These are phyloP conservation scores for Rubus parviflorus DNA, from an alignment of 306 rosid genomes.

Conservation along the genomic window DNA sequence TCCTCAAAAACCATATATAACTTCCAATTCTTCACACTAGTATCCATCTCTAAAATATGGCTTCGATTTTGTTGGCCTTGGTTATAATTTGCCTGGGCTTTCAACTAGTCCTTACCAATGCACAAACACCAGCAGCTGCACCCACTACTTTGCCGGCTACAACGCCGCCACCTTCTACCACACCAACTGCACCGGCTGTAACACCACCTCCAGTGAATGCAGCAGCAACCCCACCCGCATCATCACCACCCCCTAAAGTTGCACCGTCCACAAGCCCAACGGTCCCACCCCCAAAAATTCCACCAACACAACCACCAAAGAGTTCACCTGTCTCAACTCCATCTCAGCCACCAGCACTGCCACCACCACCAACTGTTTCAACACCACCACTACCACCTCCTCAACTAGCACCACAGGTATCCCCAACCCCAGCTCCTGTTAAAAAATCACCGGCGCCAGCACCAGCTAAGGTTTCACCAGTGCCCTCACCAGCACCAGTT, in stretches of 20 bases:
- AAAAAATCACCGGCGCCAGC: constrained; percentile 54
- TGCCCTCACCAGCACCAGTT: constrained; percentile 37
- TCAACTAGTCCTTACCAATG: constrained; percentile 25
- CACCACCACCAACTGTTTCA: constrained; percentile 27
- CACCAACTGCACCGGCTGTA: constrained; percentile 37
- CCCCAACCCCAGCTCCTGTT: constrained; percentile 69
- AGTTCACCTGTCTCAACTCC: constrained; percentile 56
- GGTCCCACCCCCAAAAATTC: constrained; percentile 45
- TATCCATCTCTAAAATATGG: constrained; percentile 32
- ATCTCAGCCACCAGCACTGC: constrained; percentile 40
- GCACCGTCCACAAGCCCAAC: constrained; percentile 55
- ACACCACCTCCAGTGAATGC: constrained; percentile 46
- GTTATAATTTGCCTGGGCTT: constrained; percentile 25
- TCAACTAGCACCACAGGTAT: constrained; percentile 47
- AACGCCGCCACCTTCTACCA: constrained; percentile 40
- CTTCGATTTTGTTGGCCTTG: constrained; percentile 27
- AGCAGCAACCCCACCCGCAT: constrained; percentile 35
- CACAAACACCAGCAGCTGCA: constrained; percentile 41
- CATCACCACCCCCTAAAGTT: constrained; percentile 56
- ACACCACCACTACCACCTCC: constrained; percentile 51
- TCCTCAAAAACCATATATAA: constrained; percentile 13
- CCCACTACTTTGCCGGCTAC: constrained; percentile 41
- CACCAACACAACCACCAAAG: constrained; percentile 60
- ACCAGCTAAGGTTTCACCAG: constrained; percentile 51
- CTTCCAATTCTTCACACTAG: neutral